Evolutionary conservation across 192 early-diverging fungal genomes (phyloP).

Genomic region (Mortierella claussenii): DNA sequence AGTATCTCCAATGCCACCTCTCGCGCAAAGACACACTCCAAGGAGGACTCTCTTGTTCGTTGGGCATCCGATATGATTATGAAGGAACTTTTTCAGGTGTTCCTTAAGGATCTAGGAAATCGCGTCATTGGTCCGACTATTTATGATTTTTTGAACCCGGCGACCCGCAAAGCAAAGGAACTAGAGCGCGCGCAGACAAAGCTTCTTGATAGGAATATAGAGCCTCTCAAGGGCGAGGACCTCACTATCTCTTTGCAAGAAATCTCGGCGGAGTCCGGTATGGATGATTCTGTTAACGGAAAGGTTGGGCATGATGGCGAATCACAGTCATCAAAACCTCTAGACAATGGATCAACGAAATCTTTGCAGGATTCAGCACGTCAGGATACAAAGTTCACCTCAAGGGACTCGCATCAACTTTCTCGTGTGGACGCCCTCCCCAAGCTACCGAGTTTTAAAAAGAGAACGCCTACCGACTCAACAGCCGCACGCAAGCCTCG

Average conservation of each 20-base stretch:
- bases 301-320: not conserved
- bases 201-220: constrained; percentile 7
- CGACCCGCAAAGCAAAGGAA: constrained; percentile 30
- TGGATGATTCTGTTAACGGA: constrained; percentile 9
- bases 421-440: constrained; percentile 11
- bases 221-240: not conserved
- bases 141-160: constrained; percentile 62
- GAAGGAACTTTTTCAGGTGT: constrained; percentile 61
- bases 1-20: constrained; percentile 5
- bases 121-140: constrained; percentile 61
- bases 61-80: constrained; percentile 58
- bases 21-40: constrained; percentile 26
- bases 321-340: not conserved
- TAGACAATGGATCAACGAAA: not conserved
- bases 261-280: not conserved
- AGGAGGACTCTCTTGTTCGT: constrained; percentile 40
- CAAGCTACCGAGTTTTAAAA: constrained; percentile 60
- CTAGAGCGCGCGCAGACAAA: constrained; percentile 9
- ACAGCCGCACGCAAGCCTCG: constrained; percentile 12
- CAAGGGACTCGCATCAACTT: constrained; percentile 5
- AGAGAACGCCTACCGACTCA: constrained; percentile 37
- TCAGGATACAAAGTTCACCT: not conserved
- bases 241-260: not conserved
- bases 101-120: constrained; percentile 63
- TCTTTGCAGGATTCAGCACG: constrained; percentile 6